phyloP scores from a whole-genome alignment of 345 rosid genomes.

The Bruguiera sexangula region DNA sequence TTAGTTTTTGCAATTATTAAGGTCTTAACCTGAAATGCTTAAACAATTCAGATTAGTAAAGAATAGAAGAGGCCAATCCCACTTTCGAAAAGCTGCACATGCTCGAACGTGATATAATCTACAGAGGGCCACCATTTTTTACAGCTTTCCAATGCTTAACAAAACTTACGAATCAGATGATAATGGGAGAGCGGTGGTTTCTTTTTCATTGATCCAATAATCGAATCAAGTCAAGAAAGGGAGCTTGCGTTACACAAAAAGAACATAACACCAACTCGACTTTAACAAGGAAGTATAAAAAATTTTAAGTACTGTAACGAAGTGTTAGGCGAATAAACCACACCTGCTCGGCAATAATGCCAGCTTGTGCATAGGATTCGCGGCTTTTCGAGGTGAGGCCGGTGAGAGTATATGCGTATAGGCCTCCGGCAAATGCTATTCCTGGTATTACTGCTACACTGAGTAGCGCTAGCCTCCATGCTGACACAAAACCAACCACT shows the following conservation, averaged over 20 bases:
- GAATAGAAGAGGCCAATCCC: slow-evolving; percentile 13
- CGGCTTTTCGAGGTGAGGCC: slow-evolving; percentile 98
- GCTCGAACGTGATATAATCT: slow-evolving; percentile 18
- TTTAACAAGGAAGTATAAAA: background rate
- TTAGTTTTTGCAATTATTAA: background rate
- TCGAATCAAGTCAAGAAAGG: slow-evolving; percentile 6
- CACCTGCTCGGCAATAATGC: slow-evolving; percentile 98
- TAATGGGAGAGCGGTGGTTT: slow-evolving; percentile 16
- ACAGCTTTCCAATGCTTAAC: slow-evolving; percentile 17
- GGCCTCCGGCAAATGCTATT: slow-evolving; percentile 97
- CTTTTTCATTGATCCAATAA: slow-evolving; percentile 14
- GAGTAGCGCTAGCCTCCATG: slow-evolving; percentile 92
- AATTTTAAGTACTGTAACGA: background rate
- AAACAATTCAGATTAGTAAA: background rate
- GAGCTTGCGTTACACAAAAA: background rate
- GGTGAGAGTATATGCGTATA: slow-evolving; percentile 93
- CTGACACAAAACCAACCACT: slow-evolving; percentile 98
- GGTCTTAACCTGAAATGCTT: background rate
- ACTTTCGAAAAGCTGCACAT: slow-evolving; percentile 18
- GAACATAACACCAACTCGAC: background rate
- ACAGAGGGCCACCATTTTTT: slow-evolving; percentile 12
- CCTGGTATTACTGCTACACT: slow-evolving; percentile 99
- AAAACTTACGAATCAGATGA: slow-evolving; percentile 19
- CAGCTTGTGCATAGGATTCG: slow-evolving; percentile 94
- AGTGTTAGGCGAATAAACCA: slow-evolving; percentile 9